Evolutionary conservation across 2,329 filamentous ascomycete species (phyloP), one percentile per base, ranked within the genome.

Genomic region (Fusarium beomiforme): DNA sequence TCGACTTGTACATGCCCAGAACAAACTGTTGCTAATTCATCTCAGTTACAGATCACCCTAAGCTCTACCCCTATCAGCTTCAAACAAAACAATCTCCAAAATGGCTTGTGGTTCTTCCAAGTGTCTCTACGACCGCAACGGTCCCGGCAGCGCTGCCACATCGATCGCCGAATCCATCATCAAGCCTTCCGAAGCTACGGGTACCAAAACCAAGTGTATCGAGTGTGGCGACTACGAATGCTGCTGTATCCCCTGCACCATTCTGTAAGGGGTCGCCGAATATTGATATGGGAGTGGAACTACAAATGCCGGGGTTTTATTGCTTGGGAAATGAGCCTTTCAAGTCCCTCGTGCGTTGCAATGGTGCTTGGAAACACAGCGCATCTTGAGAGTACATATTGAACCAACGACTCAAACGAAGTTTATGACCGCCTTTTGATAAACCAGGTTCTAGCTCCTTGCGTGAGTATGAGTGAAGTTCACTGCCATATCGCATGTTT

Each of bases 191-290:
- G 82, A 82, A 50, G 82, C 82, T 76, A 85, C 84, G 4, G 83
- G 75, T 43, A 75, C 75, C 33, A 77, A 75, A 67, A 77, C 75
- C 17, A 73, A 72, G 41, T 77, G 75, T 64, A 77, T 77, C 34
- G 75, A 77, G 50, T 77, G 75, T 42, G 75, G 75, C 42, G 75
- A 77, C 72, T 77, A 75, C 60, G 75, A 86, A 54, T 88, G 86
- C 77, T 89, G 86, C 77, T 89, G 86, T 75, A 86, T 88, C 64
- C 85, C 85, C 24, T 88, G 86, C 69, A 82, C 80, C 12, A 82
- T 88, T 39, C 84, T 88, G 81, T 87, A 76, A 81, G 36, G 21
- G 34, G 42, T 46, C 23, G 8, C n/a, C 14, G 4, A 21, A 26
- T 24, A 39, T 31, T 21, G 43, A 33, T 34, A 13, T 42, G 36